Base-by-base conservation (phyloP, 805 yeast genomes). In the Saccharomycopsis oosterbeekiorum region DNA sequence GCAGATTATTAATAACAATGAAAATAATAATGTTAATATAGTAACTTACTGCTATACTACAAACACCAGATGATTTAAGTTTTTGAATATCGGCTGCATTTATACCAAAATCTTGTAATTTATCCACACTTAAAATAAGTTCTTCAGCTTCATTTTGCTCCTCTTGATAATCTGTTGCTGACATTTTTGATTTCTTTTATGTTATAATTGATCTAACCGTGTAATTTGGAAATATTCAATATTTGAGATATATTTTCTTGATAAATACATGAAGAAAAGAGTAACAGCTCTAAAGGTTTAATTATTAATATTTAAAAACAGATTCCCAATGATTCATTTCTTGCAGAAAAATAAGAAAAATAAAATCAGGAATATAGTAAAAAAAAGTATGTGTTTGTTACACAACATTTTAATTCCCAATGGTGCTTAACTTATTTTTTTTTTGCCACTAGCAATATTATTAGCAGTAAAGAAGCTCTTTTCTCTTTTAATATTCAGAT, bases 11-110 rank as follows among this genome's bases (percentile, higher is more conserved):
- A 24, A 24, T 29, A 53, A 53, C 4, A 17, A 24, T 29, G 15
- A 19, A 53, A 4, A 9, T n/a, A 34, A 6, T 15, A n/a, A n/a
- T n/a, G n/a, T n/a, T n/a, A n/a, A n/a, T n/a, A n/a, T 73, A 65
- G 69, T 68, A 5, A 66, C 84, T 69, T 72, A 83, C 90, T 19
- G 83, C 78, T 40, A 88, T 81, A 1, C 90, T 84, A 68, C 80
- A 85, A 58, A 84, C 80, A 0, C 93, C 93, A 51, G 84, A 83
- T 2, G 83, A 74, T 69, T 83, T 84, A 64, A 87, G 74, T 69
- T 86, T 87, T 60, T 80, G 80, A 64, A 88, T 81, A 70, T 88
- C 94, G n/a, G 86, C 80, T 2, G 81, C 80, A 64, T 87, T 83
- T 61, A 88, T 84, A 0, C 93, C 93, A 63, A 83, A 82, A 26